These are phyloP conservation scores for Fusarium sarcochroum DNA, from an alignment of 2,329 filamentous ascomycete genomes.

Conservation along the genomic window DNA sequence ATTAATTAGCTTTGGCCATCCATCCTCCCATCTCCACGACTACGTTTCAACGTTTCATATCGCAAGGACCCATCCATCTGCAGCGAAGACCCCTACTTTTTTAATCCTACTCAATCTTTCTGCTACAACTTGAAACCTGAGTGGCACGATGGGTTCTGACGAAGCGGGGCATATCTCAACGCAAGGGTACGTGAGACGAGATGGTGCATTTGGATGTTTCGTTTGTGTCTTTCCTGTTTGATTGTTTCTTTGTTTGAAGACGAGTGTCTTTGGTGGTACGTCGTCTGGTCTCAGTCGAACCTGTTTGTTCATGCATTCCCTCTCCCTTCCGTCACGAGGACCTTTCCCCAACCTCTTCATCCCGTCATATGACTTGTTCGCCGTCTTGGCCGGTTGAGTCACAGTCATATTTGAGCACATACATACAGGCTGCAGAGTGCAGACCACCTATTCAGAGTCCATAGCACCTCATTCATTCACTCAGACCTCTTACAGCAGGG, in stretches of 20 bases:
- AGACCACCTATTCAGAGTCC: conserved; percentile 2
- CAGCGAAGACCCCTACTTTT: conserved; percentile 6
- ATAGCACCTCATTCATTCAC: no score
- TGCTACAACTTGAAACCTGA: conserved; percentile 38
- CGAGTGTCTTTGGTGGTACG: neutral
- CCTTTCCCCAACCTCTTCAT: neutral
- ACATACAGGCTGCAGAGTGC: neutral
- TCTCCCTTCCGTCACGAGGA: conserved; percentile 2
- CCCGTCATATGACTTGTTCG: conserved; percentile 31
- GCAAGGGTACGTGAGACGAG: conserved; percentile 34
- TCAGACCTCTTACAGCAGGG: conserved; percentile 25
- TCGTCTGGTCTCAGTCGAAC: neutral
- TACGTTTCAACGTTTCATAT: conserved; percentile 28
- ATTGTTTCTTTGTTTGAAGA: conserved; percentile 14
- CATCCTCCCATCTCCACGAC: neutral
- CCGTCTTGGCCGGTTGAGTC: neutral
- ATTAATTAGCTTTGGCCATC: neutral
- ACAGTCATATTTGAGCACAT: neutral
- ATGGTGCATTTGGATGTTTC: conserved; percentile 28
- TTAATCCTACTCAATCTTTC: conserved; percentile 5
- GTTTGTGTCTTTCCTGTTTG: conserved; percentile 24
- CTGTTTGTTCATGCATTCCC: neutral
- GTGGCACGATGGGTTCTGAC: conserved; percentile 46
- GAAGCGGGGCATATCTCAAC: conserved; percentile 39
- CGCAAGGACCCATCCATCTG: conserved; percentile 11